phyloP scores from a whole-genome alignment of 306 rosid species.

The Fragaria vesca region DNA sequence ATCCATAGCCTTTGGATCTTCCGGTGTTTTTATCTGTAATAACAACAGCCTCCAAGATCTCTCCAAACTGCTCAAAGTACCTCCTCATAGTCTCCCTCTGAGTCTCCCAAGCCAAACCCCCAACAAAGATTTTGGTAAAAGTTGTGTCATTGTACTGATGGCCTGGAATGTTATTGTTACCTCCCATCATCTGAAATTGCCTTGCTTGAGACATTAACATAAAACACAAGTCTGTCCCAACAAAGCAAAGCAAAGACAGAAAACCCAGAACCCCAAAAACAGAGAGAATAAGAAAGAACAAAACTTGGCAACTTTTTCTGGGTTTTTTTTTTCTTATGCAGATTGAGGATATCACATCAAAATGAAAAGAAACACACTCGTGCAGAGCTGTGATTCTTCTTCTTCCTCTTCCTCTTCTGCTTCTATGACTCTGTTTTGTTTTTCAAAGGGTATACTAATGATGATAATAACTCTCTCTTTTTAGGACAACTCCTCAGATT shows the following conservation, averaged over 20 bases:
- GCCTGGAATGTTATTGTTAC: constrained; percentile 38
- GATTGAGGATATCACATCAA: constrained; percentile 42
- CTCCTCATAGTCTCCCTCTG: constrained; percentile 81
- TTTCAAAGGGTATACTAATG: background rate
- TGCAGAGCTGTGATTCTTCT: constrained; percentile 44
- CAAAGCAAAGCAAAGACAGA: constrained; percentile 12
- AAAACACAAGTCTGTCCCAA: constrained; percentile 10
- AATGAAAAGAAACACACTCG: constrained; percentile 55
- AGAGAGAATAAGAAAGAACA: constrained; percentile 20
- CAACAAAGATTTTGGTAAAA: constrained; percentile 89
- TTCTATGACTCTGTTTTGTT: constrained; percentile 6
- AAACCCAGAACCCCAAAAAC: constrained; percentile 31
- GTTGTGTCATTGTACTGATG: constrained; percentile 74
- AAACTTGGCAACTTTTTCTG: constrained; percentile 18
- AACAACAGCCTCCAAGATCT: constrained; percentile 94
- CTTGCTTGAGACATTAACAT: constrained; percentile 67
- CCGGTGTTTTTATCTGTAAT: constrained; percentile 89
- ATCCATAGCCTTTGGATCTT: constrained; percentile 98
- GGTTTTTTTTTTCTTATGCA: constrained; percentile 10
- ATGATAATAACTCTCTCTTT: constrained; percentile 37
- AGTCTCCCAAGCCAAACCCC: constrained; percentile 99
- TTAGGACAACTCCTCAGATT: constrained; percentile 48
- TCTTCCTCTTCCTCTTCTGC: constrained; percentile 12
- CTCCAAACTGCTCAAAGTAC: constrained; percentile 94
- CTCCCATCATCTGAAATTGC: constrained; percentile 64